Conservation (phyloP, 495 filamentous ascomycete species). For the Penicillium bovifimosum region DNA sequence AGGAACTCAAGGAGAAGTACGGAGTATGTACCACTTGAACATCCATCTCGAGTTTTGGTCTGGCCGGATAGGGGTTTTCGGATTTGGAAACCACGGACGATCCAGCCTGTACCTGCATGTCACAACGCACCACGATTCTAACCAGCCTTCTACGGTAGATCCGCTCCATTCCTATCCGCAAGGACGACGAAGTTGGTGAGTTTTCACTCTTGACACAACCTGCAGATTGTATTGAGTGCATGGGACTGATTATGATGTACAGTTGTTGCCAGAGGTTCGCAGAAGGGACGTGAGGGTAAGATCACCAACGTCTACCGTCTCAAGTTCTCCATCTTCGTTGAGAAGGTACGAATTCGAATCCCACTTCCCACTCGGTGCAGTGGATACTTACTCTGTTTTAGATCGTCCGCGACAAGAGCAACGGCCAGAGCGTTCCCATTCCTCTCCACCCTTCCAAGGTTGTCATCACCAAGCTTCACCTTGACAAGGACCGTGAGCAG, state of each 20-base stretch:
- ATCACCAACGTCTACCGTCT: constrained; percentile 95
- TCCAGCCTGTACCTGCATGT: constrained; percentile 3
- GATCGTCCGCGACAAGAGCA: constrained; percentile 85
- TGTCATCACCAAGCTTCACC: constrained; percentile 94
- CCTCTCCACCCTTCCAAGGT: constrained; percentile 89
- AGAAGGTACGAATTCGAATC: constrained; percentile 46
- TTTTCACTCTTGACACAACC: neutral
- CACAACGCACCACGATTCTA: constrained; percentile 3
- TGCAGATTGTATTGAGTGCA: no score
- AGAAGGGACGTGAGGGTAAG: constrained; percentile 94
- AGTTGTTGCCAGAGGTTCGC: constrained; percentile 72
- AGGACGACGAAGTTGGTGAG: constrained; percentile 80
- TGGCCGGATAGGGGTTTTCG: constrained; percentile 1
- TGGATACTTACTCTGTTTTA: constrained; percentile 1
- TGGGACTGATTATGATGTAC: neutral
- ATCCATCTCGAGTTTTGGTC: neutral
- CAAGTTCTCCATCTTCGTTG: constrained; percentile 90
- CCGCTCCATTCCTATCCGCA: constrained; percentile 94
- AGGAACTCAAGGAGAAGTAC: constrained; percentile 94
- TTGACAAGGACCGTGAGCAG: constrained; percentile 95
- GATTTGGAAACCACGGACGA: neutral
- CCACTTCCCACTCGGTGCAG: neutral
- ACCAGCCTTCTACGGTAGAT: constrained; percentile 50
- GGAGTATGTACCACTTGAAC: constrained; percentile 55
- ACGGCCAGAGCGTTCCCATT: constrained; percentile 83